phyloP scores from a whole-genome alignment of 148 eudicot genomes.

The Rhododendron vialii region DNA sequence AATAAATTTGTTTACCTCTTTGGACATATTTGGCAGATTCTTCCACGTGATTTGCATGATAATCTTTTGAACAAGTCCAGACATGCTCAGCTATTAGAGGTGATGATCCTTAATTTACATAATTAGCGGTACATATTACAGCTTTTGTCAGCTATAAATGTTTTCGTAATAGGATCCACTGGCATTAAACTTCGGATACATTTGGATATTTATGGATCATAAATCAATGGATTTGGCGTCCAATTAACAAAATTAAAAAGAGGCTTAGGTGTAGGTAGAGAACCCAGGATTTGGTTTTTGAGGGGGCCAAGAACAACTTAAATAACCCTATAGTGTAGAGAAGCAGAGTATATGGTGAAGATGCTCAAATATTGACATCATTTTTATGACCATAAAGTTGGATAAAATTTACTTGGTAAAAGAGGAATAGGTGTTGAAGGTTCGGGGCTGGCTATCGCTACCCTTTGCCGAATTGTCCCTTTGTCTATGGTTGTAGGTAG shows the following conservation, averaged over 20 bases:
- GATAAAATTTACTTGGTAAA: background rate
- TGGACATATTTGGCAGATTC: constrained; percentile 28
- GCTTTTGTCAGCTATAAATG: background rate
- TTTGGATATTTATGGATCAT: background rate
- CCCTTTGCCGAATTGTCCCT: background rate
- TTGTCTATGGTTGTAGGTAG: background rate
- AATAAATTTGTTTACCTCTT: background rate
- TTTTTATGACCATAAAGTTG: background rate
- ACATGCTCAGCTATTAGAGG: constrained; percentile 38
- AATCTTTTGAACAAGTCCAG: constrained; percentile 26
- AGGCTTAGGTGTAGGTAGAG: background rate
- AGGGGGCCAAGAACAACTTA: background rate
- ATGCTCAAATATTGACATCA: background rate
- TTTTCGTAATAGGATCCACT: background rate
- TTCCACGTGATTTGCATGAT: constrained; percentile 39
- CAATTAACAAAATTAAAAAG: background rate
- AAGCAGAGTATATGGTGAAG: background rate
- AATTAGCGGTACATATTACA: background rate
- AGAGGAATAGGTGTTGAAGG: background rate
- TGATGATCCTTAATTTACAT: constrained; percentile 6
- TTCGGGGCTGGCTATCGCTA: background rate
- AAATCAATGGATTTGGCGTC: background rate
- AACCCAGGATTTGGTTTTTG: background rate
- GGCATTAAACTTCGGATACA: background rate
- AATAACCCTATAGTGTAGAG: background rate